Evolutionary conservation across 2,329 filamentous ascomycete genomes (phyloP).

Genomic region (Aspergillus amoenus): DNA sequence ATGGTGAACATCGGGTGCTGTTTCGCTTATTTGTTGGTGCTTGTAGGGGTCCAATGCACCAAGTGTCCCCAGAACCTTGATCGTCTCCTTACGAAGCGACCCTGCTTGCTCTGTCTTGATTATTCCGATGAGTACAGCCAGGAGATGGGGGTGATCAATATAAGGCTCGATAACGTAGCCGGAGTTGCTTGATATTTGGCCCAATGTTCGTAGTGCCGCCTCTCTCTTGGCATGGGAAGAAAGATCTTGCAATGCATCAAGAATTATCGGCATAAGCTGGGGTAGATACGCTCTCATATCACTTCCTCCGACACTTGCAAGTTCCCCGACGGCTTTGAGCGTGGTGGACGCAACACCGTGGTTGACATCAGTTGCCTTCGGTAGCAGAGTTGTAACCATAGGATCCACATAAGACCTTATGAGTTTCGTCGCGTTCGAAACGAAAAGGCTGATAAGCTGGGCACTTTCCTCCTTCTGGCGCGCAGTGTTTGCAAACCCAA

Average conservation of each 20-base stretch:
- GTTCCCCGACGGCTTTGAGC: slow-evolving; percentile 89
- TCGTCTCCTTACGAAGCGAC: slow-evolving; percentile 84
- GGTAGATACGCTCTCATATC: slow-evolving; percentile 93
- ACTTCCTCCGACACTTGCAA: slow-evolving; percentile 89
- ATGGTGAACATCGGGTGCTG: slow-evolving; percentile 76
- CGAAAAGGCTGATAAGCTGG: slow-evolving; percentile 85
- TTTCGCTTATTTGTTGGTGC: slow-evolving; percentile 88
- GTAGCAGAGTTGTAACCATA: slow-evolving; percentile 91
- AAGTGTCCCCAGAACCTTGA: slow-evolving; percentile 92
- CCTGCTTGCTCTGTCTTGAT: slow-evolving; percentile 90
- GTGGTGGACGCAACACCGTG: slow-evolving; percentile 90
- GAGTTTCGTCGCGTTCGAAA: slow-evolving; percentile 86
- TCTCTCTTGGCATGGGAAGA: slow-evolving; percentile 87
- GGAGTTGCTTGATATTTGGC: slow-evolving; percentile 90
- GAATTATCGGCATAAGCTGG: slow-evolving; percentile 89
- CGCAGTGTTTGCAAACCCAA: slow-evolving; percentile 92
- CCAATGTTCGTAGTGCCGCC: slow-evolving; percentile 84
- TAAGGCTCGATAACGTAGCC: slow-evolving; percentile 98
- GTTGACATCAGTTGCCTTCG: slow-evolving; percentile 82
- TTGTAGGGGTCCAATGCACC: slow-evolving; percentile 95
- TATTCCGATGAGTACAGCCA: slow-evolving; percentile 89
- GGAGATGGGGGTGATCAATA: slow-evolving; percentile 86
- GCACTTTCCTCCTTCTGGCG: slow-evolving; percentile 96
- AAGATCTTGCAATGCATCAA: slow-evolving; percentile 90
- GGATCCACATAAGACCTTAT: slow-evolving; percentile 97